Evolutionary conservation across 306 rosid genomes (phyloP), one percentile per base, ranked within the genome.

Genomic region (Dryas alaskensis): DNA sequence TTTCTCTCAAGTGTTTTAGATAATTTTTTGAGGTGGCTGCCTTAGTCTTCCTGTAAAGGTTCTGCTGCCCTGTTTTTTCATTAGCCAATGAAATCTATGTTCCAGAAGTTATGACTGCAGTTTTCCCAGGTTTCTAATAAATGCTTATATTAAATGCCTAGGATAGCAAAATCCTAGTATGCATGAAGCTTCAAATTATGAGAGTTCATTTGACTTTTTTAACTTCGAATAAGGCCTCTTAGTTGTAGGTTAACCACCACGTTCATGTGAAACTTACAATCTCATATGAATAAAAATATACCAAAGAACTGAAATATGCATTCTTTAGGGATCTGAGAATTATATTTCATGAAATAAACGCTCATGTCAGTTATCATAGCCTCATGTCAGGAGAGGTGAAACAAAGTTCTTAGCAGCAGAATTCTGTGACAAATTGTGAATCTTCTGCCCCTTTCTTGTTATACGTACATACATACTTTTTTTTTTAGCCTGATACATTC

Each of bases 401-500:
- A 42, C 10, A 40, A 63, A 63, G 31, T 42, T 63, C 11, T 42
- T 17, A 10, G 50, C 11, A 57, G 8, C 53, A 12, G 64, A 25
- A 25, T 59, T 27, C 16, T 27, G 43, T 61, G 22, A 37, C 46
- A 61, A 61, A 45, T 17, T 40, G 7, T 27, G 66, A 44, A 57
- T 58, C 46, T 64, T 67, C 44, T 43, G 72, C 49, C 59, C 44
- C 31, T 51, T 71, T 5, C 67, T 44, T 37, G 45, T 8, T 52
- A 45, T 25, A 9, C 19, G 2, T 64, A 17, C 31, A 44, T 9
- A 44, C 69, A 45, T 25, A 19, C 69, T 43, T 9, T 45, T 25
- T 45, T 16, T 17, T 27, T 8, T 3, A 37, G 8, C 16, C 4
- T 4, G 4, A 68, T 68, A 45, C 25, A 7, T 25, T 16, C 42